phyloP scores from a whole-genome alignment of 129 eudicot genomes.

The Artemisia argyi region DNA sequence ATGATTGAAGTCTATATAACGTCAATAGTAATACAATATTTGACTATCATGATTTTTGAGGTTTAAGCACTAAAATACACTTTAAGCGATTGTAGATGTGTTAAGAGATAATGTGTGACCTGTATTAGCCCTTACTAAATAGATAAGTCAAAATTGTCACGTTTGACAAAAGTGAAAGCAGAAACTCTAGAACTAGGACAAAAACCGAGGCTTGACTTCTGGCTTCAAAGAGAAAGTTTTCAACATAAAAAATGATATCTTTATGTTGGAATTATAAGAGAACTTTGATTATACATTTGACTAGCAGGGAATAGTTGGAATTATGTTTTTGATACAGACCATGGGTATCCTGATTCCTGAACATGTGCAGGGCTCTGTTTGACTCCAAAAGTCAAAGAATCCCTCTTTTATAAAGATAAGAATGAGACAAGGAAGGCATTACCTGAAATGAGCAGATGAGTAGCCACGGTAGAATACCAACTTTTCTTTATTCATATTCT shows the following conservation, averaged over 20 bases:
- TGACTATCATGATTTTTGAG: too few species aligned
- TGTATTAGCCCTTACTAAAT: background rate
- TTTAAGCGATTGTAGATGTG: too few species aligned
- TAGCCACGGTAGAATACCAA: constrained; percentile 84
- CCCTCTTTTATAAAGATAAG: constrained; percentile 1
- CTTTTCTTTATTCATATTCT: constrained; percentile 47
- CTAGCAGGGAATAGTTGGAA: background rate
- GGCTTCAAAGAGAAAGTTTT: constrained; percentile 7
- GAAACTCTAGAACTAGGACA: constrained; percentile 1
- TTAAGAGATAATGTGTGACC: background rate
- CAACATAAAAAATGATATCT: background rate
- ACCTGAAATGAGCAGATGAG: constrained; percentile 98
- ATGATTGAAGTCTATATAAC: too few species aligned
- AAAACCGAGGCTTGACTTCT: constrained; percentile 6
- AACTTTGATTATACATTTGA: background rate
- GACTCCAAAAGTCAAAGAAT: constrained; percentile 22
- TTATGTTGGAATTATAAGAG: background rate
- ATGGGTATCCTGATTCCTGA: background rate
- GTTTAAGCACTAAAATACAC: too few species aligned
- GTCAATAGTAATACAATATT: too few species aligned
- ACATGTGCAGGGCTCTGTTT: constrained; percentile 3
- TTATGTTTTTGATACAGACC: constrained; percentile 4
- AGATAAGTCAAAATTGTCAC: background rate
- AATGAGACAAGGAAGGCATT: background rate
- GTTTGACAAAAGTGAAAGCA: too few species aligned